Conservation (phyloP, 2,329 filamentous ascomycete species). For the Fusarium papillatum region DNA sequence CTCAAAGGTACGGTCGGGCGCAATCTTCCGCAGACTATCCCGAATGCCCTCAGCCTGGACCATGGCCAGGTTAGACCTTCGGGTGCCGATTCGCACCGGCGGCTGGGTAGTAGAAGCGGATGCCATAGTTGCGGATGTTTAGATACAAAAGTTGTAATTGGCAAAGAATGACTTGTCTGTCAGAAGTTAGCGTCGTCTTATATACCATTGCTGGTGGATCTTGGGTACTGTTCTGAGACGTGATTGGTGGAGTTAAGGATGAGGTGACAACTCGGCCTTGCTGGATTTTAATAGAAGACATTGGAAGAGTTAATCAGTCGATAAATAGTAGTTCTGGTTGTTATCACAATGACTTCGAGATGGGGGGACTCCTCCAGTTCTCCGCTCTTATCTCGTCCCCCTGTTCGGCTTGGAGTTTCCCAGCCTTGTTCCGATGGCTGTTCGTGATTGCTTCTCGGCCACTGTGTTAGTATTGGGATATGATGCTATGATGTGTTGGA, state of each 20-base stretch:
- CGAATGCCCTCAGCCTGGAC: background rate
- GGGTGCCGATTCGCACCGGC: background rate
- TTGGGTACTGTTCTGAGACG: background rate
- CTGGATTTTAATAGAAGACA: background rate
- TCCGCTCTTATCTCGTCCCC: background rate
- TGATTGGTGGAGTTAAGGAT: background rate
- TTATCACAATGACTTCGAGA: background rate
- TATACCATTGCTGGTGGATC: background rate
- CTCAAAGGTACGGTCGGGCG: background rate
- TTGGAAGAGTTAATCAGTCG: background rate
- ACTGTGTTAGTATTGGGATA: too few species aligned
- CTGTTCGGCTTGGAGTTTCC: background rate
- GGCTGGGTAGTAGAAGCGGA: background rate
- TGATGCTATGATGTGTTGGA: too few species aligned
- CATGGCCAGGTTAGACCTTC: background rate
- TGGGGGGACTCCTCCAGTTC: background rate
- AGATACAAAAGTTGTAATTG: background rate
- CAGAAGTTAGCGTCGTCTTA: background rate
- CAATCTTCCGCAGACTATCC: background rate
- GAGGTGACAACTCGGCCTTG: background rate
- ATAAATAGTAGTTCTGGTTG: background rate
- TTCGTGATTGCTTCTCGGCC: background rate
- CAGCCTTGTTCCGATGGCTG: background rate
- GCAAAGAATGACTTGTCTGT: background rate
- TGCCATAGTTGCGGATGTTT: background rate